phyloP scores from a whole-genome alignment of 495 filamentous ascomycete species.

The Articulospora tetracladia region DNA sequence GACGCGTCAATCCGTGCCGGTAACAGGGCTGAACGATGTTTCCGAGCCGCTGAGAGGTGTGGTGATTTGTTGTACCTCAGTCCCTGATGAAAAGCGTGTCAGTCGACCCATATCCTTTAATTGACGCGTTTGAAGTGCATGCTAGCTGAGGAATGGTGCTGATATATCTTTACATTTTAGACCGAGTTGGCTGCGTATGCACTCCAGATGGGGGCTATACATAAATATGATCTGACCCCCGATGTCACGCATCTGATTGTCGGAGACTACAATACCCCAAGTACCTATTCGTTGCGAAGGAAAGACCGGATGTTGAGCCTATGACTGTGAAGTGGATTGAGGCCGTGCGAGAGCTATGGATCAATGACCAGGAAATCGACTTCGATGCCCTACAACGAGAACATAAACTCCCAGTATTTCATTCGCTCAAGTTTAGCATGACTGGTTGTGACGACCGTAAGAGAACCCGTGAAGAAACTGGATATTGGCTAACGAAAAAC shows the following conservation, averaged over 20 bases:
- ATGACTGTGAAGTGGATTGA: conserved; percentile 79
- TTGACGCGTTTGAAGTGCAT: background rate
- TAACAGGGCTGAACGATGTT: conserved; percentile 14
- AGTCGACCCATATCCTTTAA: conserved; percentile 25
- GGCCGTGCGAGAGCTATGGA: conserved; percentile 77
- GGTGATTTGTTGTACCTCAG: conserved; percentile 88
- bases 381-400: conserved; percentile 59
- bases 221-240: conserved; percentile 88
- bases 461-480: conserved; percentile 23
- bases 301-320: conserved; percentile 78
- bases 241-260: conserved; percentile 95
- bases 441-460: conserved; percentile 87
- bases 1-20: conserved; percentile 1
- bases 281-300: conserved; percentile 91
- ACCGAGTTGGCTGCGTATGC: conserved; percentile 64
- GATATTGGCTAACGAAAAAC: background rate
- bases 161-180: conserved; percentile 37
- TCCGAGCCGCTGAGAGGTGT: conserved; percentile 73
- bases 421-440: conserved; percentile 70
- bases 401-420: conserved; percentile 58
- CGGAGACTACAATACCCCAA: conserved; percentile 79
- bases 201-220: conserved; percentile 77
- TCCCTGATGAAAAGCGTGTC: conserved; percentile 78
- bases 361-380: conserved; percentile 75
- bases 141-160: background rate